Evolutionary conservation across 2,329 filamentous ascomycete species (phyloP).

Genomic region (Helotiales sp.): DNA sequence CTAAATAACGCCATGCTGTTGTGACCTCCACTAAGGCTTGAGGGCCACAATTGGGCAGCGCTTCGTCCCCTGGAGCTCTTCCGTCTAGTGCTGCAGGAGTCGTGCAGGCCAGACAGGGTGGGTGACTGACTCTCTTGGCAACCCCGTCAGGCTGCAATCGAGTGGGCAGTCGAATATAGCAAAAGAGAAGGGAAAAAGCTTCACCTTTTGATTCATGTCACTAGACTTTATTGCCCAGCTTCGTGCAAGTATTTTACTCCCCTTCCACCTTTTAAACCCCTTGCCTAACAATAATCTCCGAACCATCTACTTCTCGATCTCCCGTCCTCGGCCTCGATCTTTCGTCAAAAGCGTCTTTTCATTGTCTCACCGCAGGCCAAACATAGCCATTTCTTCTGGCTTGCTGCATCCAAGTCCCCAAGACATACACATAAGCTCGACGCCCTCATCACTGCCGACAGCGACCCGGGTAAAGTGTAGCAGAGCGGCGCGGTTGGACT

Average conservation of each 20-base stretch:
- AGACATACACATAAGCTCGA: not conserved
- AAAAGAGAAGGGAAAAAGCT: not conserved
- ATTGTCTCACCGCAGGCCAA: constrained; percentile 18
- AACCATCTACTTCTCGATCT: not conserved
- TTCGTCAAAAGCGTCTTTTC: not conserved
- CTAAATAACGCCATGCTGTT: not conserved
- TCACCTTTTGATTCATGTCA: not conserved
- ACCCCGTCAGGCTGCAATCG: not conserved
- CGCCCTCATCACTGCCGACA: not conserved
- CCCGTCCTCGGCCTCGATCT: not conserved
- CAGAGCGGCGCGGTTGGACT: not conserved
- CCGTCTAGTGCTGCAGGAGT: not conserved
- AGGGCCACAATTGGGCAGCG: not conserved
- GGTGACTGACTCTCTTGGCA: too few species aligned
- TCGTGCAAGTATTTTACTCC: too few species aligned
- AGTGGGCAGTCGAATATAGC: not conserved
- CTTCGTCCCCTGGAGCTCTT: not conserved
- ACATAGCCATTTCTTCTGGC: not conserved
- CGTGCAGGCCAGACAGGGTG: too few species aligned
- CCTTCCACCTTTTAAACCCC: not conserved
- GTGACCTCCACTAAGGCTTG: not conserved
- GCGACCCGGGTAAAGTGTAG: not conserved
- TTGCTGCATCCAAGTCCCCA: not conserved
- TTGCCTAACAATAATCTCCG: not conserved
- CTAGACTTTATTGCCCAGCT: too few species aligned